These are phyloP conservation scores for Plasmodium sp. DNA, from an alignment of 169 alveolate genomes.

Conservation along the genomic window DNA sequence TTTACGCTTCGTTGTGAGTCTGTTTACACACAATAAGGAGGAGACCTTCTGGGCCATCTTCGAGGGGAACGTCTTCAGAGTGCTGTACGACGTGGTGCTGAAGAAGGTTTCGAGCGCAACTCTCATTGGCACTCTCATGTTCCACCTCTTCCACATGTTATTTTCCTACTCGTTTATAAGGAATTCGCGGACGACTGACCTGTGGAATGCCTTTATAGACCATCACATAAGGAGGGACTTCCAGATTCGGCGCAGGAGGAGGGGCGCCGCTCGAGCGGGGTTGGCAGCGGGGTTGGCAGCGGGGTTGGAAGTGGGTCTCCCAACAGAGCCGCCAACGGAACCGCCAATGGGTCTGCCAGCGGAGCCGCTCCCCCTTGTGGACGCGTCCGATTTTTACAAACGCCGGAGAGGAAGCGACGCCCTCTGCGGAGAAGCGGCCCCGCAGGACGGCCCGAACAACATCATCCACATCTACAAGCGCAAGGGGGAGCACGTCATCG, in stretches of 20 bases:
- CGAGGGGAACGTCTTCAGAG: constrained; percentile 51
- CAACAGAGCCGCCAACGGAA: no score
- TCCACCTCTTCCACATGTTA: constrained; percentile 49
- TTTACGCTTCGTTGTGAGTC: constrained; percentile 25
- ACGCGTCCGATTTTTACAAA: background rate
- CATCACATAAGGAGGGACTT: constrained; percentile 57
- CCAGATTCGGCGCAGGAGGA: constrained; percentile 1
- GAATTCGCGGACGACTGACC: constrained; percentile 52
- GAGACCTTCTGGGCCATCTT: constrained; percentile 43
- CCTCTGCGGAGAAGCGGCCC: background rate
- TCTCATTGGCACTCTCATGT: constrained; percentile 51
- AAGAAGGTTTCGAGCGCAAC: constrained; percentile 47
- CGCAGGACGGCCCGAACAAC: background rate
- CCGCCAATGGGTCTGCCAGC: background rate
- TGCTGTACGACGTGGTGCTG: background rate
- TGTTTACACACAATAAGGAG: constrained; percentile 40
- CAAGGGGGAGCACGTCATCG: constrained; percentile 61
- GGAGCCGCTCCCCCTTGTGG: background rate
- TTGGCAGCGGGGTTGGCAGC: no score
- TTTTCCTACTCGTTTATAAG: constrained; percentile 48
- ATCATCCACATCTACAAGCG: constrained; percentile 43
- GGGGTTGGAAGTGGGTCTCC: no score
- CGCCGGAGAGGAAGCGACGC: background rate
- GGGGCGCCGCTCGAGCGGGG: background rate
- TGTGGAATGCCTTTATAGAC: constrained; percentile 67